A percentile compares a stretch with the other conserved stretches of the same genome.
phyloP scores from a whole-genome alignment of 768 basidiomycete genomes.

The Mycena crocata region DNA sequence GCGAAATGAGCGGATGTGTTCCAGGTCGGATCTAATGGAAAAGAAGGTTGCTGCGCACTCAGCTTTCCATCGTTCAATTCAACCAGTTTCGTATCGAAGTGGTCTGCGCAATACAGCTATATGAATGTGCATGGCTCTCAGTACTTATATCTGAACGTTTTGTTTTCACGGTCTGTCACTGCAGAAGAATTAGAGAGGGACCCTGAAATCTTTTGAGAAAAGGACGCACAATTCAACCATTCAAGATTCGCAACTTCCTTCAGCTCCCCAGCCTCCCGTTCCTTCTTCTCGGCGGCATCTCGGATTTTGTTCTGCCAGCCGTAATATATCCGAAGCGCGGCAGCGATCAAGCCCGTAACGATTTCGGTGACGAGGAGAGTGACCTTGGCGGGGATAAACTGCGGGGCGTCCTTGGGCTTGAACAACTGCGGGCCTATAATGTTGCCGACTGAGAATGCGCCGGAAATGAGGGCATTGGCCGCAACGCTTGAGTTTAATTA shows the following conservation, averaged over 20 bases:
- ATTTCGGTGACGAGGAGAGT: slow-evolving; percentile 23
- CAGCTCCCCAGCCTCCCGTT: slow-evolving; percentile 5
- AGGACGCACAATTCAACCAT: slow-evolving; percentile 26
- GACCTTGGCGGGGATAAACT: slow-evolving; percentile 32
- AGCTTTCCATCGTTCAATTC: no score
- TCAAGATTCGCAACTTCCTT: slow-evolving; percentile 20
- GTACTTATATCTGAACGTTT: slow-evolving; percentile 24
- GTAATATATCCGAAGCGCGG: slow-evolving; percentile 24
- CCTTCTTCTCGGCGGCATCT: slow-evolving; percentile 11
- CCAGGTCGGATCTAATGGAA: no score
- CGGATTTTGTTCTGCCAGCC: slow-evolving; percentile 21
- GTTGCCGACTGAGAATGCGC: slow-evolving; percentile 29
- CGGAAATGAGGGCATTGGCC: slow-evolving; percentile 30
- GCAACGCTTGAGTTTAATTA: slow-evolving; percentile 17
- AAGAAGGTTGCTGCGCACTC: no score
- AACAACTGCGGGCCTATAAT: slow-evolving; percentile 34
- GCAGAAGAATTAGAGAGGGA: not conserved
- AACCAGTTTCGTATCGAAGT: no score
- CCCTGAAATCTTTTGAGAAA: not conserved
- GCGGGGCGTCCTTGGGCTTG: slow-evolving; percentile 30
- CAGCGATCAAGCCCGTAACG: slow-evolving; percentile 12
- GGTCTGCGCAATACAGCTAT: no score
- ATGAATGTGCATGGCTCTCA: no score
- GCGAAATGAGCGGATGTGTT: no score
- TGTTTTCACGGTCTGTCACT: slow-evolving; percentile 25